Base-by-base conservation (phyloP, 2,329 filamentous ascomycete species). In the Diaporthe aspalathi region DNA sequence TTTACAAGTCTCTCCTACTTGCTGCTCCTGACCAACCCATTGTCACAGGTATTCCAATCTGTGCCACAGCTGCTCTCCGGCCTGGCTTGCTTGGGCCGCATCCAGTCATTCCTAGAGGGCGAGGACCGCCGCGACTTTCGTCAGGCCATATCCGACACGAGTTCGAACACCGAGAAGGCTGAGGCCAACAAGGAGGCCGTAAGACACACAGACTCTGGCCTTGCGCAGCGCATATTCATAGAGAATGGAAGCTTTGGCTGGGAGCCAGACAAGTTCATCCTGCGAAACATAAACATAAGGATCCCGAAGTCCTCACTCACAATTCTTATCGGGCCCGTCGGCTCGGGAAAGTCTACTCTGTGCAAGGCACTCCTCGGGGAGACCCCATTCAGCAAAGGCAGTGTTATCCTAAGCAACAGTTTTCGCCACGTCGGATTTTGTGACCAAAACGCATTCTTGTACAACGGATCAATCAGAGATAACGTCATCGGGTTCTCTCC, bases 241-340 rank as follows among this genome's bases (percentile, higher is more conserved):
- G 24, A 63, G 2, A 3, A 49, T 5, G 60, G 43, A 7, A 49
- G 45, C 45, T 63, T 63, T 22, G 60, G 60, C 27, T 63, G 60
- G 60, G 60, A 63, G 22, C 27, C 60, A 4, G 60, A 63, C 29
- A 63, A 63, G 3, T 24, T 49, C 43, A 20, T 16, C 43, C 20
- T 63, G 14, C 27, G 27, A 14, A 2, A 16, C 12, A 47, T 63
- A 27, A 49, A 49, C 27, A 24, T n/a, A 1, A 6, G 27, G 6
- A 50, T 63, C 16, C 29, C 14, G 16, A 63, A 49, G 24, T 63
- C 60, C 27, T 63, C 81, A 4, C 35, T 83, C 7, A 82, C 78
- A 0, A 74, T 83, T 0, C 73, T 84, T 1, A 75, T 81, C 2
- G 83, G 83, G 0, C 81, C 82, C 2, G 79, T 83, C 2, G 80